phyloP scores from a whole-genome alignment of 2,329 filamentous ascomycete species.

The Colletotrichum sidae region DNA sequence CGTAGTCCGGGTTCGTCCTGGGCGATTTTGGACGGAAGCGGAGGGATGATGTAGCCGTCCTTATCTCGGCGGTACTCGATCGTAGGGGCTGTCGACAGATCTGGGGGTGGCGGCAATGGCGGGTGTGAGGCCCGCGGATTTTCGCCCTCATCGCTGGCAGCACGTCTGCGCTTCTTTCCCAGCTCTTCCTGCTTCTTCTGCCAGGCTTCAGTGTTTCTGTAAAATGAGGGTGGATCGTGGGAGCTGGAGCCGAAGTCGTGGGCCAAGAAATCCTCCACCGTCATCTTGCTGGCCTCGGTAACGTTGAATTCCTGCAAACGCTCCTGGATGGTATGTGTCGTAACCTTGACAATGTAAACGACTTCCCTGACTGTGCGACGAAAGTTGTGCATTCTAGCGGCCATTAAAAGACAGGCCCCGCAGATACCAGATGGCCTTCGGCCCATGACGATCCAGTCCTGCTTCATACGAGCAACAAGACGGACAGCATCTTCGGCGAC shows the following conservation, averaged over 20 bases:
- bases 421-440: conserved; percentile 93
- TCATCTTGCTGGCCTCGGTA: conserved; percentile 85
- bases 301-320: conserved; percentile 92
- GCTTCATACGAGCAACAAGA: conserved; percentile 91
- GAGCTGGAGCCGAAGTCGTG: conserved; percentile 68
- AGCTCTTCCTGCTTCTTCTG: conserved; percentile 64
- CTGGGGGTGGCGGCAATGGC: conserved; percentile 37
- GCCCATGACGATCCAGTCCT: conserved; percentile 97
- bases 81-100: conserved; percentile 42
- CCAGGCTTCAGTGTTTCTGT: conserved; percentile 72
- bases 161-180: conserved; percentile 60
- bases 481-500: conserved; percentile 90
- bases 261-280: conserved; percentile 86
- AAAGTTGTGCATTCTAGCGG: conserved; percentile 98
- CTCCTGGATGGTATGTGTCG: conserved; percentile 91
- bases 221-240: conserved; percentile 87
- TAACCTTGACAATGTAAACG: conserved; percentile 98
- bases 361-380: conserved; percentile 92
- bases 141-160: conserved; percentile 48
- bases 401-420: conserved; percentile 92
- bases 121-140: conserved; percentile 37
- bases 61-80: conserved; percentile 37
- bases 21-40: conserved; percentile 31
- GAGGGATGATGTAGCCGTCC: conserved; percentile 39
- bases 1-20: conserved; percentile 31